Evolutionary conservation across 148 eudicot genomes (phyloP), one percentile per base, ranked within the genome.

Genomic region (Cornus kousa): DNA sequence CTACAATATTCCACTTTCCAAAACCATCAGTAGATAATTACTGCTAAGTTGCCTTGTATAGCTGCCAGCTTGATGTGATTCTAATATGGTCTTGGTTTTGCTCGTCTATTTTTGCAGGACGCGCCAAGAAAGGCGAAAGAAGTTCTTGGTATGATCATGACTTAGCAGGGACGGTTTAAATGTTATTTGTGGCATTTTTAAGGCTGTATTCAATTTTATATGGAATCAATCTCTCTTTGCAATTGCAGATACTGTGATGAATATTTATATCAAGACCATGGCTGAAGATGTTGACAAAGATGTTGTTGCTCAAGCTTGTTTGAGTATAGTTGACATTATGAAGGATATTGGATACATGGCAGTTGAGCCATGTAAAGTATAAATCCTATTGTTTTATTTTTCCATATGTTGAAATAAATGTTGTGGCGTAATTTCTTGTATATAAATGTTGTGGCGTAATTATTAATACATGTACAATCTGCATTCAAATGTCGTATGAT

Each of bases 281-380:
- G 80, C 82, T 13, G 97, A 93, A 73, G 99, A 96, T 85, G 97
- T 93, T 83, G 97, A 93, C 86, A 93, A 96, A 81, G 98, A 96
- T 87, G 99, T 96, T 78, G 99, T 93, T 74, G 98, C 98, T 84
- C 97, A 92, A 87, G 89, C 97, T 84, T 96, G 99, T 82, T 86
- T 88, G 80, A 85, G 89, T 68, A 80, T 86, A 80, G 93, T 92
- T 78, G 97, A 93, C 80, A 87, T 92, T 70, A 43, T 91, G 43
- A 91, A 86, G 80, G 97, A 91, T 75, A 74, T 87, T 79, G 95
- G 97, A 80, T 93, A 28, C 28, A 28, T 28, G 28, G 28, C 28
- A 28, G 28, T 28, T 28, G 28, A 28, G 28, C 28, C 1, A 84
- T 81, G 32, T 80, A 65, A 75, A 92, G 98, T 85, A 50, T 65